phyloP scores from a whole-genome alignment of 441 rosid species.

The Populus hybrid region DNA sequence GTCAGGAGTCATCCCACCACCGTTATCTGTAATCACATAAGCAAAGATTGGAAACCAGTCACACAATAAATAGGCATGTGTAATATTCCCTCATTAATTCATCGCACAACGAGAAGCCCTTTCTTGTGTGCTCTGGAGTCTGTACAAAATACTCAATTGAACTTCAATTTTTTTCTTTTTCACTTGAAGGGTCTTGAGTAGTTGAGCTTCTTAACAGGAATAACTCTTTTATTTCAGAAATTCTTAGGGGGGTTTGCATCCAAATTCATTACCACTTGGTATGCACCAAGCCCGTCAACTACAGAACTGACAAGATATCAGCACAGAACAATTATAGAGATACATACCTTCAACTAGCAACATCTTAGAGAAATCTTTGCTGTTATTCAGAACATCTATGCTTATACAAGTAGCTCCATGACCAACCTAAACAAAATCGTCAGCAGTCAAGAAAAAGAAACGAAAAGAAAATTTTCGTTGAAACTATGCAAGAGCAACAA shows the following conservation, averaged over 20 bases:
- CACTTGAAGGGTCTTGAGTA: not conserved
- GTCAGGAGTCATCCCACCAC: constrained; percentile 69
- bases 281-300: not conserved
- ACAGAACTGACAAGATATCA: not conserved
- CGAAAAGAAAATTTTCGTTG: not conserved
- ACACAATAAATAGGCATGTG: not conserved
- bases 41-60: not conserved
- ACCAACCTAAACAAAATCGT: constrained; percentile 32
- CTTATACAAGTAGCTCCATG: constrained; percentile 59
- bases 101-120: not conserved
- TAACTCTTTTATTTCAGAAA: not conserved
- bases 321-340: not conserved
- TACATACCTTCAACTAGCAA: constrained; percentile 50
- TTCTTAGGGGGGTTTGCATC: not conserved
- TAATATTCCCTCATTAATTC: not conserved
- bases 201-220: not conserved
- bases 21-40: constrained; percentile 44
- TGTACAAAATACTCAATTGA: not conserved
- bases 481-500: not conserved
- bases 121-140: not conserved
- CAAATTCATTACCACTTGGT: not conserved
- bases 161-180: not conserved
- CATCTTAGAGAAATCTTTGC: constrained; percentile 42
- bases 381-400: constrained; percentile 43
- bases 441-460: not conserved